phyloP scores from a whole-genome alignment of 306 rosid genomes.

The Hippophae tibetana region DNA sequence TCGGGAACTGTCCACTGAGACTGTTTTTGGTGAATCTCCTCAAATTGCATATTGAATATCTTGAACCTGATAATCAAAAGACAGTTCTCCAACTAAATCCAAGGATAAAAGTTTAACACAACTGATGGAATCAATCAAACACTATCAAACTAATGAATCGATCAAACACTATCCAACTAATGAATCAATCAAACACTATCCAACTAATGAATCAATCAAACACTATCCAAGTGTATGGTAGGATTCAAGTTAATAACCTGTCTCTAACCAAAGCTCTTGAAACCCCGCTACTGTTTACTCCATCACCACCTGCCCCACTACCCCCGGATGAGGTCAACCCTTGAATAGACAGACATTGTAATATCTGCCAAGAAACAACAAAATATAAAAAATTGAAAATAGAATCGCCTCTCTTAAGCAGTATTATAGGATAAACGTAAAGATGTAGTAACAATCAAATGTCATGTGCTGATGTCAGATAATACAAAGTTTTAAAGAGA shows the following conservation, averaged over 20 bases:
- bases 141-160: neutral
- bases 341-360: constrained; percentile 72
- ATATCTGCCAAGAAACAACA: constrained; percentile 42
- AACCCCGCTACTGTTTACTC: constrained; percentile 79
- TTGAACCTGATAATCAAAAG: constrained; percentile 52
- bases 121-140: no score
- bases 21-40: constrained; percentile 83
- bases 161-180: neutral
- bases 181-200: no score
- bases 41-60: constrained; percentile 69
- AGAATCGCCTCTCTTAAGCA: neutral
- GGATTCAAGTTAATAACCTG: constrained; percentile 31
- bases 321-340: constrained; percentile 64
- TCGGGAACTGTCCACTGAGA: constrained; percentile 98
- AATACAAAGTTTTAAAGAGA: no score
- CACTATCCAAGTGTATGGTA: neutral
- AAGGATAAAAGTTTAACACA: neutral
- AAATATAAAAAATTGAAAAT: constrained; percentile 1
- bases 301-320: constrained; percentile 48
- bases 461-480: neutral
- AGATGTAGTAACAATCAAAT: neutral
- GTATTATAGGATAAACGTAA: neutral
- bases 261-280: constrained; percentile 89
- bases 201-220: neutral
- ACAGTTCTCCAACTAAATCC: constrained; percentile 10